Percentiles rank a stretch among this genome's conserved stretches.
These are phyloP conservation scores for Erodium maritimum DNA, from an alignment of 345 rosid species.

Conservation along the genomic window DNA sequence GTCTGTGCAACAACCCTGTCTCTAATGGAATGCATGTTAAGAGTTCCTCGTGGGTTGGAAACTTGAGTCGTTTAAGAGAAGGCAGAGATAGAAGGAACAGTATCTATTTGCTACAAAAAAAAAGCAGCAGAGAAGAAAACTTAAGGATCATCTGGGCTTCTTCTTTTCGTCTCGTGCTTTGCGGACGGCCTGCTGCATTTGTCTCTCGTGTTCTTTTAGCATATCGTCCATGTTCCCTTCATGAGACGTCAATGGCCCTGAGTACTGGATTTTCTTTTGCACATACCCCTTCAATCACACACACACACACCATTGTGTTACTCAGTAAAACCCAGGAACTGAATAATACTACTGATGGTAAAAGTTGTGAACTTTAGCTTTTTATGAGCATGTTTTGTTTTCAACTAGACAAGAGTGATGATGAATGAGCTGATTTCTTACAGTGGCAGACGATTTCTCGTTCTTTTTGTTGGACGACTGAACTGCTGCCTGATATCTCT, in stretches of 20 bases:
- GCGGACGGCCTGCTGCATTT: conserved; percentile 81
- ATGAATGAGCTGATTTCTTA: conserved; percentile 10
- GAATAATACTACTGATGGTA: too few relatives aligned
- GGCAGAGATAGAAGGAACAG: too few relatives aligned
- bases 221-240: conserved; percentile 81
- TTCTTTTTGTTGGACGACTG: conserved; percentile 23
- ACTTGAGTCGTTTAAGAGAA: too few relatives aligned
- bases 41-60: too few relatives aligned
- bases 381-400: too few relatives aligned
- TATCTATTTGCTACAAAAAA: background rate
- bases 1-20: background rate
- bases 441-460: conserved; percentile 19
- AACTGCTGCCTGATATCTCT: conserved; percentile 17
- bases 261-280: conserved; percentile 58
- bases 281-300: conserved; percentile 39
- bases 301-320: background rate
- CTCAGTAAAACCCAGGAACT: too few relatives aligned
- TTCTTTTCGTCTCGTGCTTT: conserved; percentile 58
- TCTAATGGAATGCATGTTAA: too few relatives aligned
- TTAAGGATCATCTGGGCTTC: conserved; percentile 17
- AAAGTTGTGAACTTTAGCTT: too few relatives aligned
- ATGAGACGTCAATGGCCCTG: conserved; percentile 88
- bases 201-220: conserved; percentile 85
- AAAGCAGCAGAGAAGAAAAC: background rate
- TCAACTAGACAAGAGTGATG: too few relatives aligned